These are phyloP conservation scores for Termitomyces sp. DNA, from an alignment of 768 basidiomycete genomes.

Conservation along the genomic window DNA sequence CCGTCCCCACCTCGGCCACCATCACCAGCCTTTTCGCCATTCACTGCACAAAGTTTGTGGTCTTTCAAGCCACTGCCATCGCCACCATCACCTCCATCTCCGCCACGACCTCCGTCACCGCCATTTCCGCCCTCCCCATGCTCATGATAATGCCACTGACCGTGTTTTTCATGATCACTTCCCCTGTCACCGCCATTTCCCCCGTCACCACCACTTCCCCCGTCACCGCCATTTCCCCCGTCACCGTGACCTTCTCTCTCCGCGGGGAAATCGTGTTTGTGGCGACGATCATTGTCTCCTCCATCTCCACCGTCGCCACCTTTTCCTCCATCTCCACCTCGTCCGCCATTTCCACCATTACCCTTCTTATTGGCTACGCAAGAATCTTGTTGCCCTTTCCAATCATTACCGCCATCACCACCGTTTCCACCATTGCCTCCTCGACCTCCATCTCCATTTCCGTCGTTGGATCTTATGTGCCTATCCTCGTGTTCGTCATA, in stretches of 20 bases:
- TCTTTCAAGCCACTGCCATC: neutral
- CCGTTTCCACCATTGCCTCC: conserved; percentile 2
- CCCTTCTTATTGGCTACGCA: neutral
- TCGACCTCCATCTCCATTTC: neutral
- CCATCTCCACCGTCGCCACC: neutral
- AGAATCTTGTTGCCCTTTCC: neutral
- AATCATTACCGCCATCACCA: neutral
- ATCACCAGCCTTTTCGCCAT: neutral
- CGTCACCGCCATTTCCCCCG: neutral
- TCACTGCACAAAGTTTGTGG: neutral
- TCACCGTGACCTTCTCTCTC: neutral
- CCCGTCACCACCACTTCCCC: neutral
- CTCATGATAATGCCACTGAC: neutral
- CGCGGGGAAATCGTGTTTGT: neutral
- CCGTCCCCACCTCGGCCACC: conserved; percentile 4
- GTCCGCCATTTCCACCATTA: neutral
- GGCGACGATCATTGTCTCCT: neutral
- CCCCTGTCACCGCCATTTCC: neutral
- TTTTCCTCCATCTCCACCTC: neutral
- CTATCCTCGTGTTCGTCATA: neutral
- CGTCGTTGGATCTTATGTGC: neutral
- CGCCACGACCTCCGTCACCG: neutral
- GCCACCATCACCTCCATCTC: conserved; percentile 3
- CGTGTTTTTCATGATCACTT: neutral
- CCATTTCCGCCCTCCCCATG: neutral